These are phyloP conservation scores for Crithidia mellificae DNA, from an alignment of 208 protist genomes.

Conservation along the genomic window DNA sequence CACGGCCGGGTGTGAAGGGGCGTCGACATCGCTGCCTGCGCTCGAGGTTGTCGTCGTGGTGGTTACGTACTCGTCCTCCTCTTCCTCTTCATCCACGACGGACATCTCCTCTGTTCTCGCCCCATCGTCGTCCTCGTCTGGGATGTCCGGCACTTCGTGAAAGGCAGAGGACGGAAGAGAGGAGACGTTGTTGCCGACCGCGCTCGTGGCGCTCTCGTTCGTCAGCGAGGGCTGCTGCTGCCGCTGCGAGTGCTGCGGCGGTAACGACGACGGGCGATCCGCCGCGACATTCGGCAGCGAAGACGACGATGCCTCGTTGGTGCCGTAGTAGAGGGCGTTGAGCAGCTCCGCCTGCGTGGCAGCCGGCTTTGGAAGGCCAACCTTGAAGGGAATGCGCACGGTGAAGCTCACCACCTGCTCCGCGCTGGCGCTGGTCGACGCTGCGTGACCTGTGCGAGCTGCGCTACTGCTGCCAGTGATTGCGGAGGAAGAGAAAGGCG, in stretches of 20 bases:
- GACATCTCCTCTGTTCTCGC: constrained; percentile 13
- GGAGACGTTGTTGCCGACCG: constrained; percentile 11
- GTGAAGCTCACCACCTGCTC: constrained; percentile 27
- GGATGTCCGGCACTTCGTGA: constrained; percentile 26
- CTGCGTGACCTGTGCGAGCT: neutral
- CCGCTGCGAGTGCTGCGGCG: neutral
- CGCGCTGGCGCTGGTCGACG: neutral
- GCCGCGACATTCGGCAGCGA: too few relatives aligned
- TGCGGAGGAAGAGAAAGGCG: neutral
- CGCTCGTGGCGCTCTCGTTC: constrained; percentile 9
- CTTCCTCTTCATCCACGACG: constrained; percentile 10
- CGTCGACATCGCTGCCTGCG: too few relatives aligned
- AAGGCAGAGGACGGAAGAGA: constrained; percentile 32
- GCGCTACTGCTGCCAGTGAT: neutral
- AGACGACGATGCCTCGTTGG: neutral
- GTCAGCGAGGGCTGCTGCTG: constrained; percentile 3
- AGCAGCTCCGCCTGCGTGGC: constrained; percentile 2
- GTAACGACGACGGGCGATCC: neutral
- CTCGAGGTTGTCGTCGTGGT: constrained; percentile 1
- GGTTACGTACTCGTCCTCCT: constrained; percentile 10
- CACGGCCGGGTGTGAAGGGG: too few relatives aligned
- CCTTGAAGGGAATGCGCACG: constrained; percentile 30
- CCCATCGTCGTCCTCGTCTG: constrained; percentile 15
- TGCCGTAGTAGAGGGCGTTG: neutral
- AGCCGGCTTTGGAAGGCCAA: constrained; percentile 17